A percentile compares a stretch with the other conserved stretches of the same genome.
Evolutionary conservation across 106 monocot genomes (phyloP).

Genomic region (Dioscorea dumetorum): DNA sequence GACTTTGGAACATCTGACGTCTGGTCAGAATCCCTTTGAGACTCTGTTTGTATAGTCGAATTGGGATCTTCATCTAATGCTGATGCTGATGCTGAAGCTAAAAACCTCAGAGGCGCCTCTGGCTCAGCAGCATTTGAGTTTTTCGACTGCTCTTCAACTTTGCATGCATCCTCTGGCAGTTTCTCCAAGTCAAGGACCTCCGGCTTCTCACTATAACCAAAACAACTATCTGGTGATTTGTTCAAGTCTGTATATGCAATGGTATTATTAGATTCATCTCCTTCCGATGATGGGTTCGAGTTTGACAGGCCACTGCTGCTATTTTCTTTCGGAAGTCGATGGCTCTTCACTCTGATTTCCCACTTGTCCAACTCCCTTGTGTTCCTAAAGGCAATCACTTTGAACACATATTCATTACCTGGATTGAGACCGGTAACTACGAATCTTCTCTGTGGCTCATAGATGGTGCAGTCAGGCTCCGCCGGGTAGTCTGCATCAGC

Average conservation of each 20-base stretch:
- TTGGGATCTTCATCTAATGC: slow-evolving; percentile 58
- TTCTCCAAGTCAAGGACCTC: slow-evolving; percentile 21
- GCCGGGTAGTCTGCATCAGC: slow-evolving; percentile 23
- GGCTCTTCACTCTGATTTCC: slow-evolving; percentile 29
- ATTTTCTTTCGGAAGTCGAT: slow-evolving; percentile 33
- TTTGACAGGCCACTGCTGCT: slow-evolving; percentile 43
- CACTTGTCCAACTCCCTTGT: slow-evolving; percentile 33
- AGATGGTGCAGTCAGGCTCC: slow-evolving; percentile 24
- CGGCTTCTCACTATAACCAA: slow-evolving; percentile 21
- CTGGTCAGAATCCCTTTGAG: slow-evolving; percentile 27
- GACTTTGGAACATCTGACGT: slow-evolving; percentile 21
- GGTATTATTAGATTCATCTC: slow-evolving; percentile 53
- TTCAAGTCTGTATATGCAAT: slow-evolving; percentile 47
- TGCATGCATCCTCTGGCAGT: slow-evolving; percentile 1
- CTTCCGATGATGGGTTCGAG: slow-evolving; percentile 49
- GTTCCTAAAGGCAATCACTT: slow-evolving; percentile 25
- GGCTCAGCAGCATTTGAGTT: slow-evolving; percentile 11
- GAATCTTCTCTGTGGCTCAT: slow-evolving; percentile 20
- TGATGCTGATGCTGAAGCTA: slow-evolving; percentile 28
- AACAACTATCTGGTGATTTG: slow-evolving; percentile 26
- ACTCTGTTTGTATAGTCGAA: slow-evolving; percentile 22
- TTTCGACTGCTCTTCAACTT: neutral
- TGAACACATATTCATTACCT: slow-evolving; percentile 32
- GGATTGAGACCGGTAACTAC: slow-evolving; percentile 26
- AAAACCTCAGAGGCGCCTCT: slow-evolving; percentile 28